Conservation (phyloP, 306 rosid species). For the Fagus crenata region DNA sequence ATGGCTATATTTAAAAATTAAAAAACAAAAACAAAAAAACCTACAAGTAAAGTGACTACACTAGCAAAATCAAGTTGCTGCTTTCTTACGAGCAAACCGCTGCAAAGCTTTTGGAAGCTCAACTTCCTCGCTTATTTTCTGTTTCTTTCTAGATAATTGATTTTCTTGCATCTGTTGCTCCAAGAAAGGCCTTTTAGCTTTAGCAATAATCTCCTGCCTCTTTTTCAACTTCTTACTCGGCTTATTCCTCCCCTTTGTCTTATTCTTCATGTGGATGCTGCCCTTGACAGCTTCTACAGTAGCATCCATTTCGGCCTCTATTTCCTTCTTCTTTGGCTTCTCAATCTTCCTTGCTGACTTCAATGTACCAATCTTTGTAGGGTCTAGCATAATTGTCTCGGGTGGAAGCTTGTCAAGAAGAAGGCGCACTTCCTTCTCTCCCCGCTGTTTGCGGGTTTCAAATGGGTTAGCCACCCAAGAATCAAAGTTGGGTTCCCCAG, state of each 20-base stretch:
- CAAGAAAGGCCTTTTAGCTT: slow-evolving; percentile 72
- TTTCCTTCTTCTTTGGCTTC: slow-evolving; percentile 47
- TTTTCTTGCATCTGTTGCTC: slow-evolving; percentile 58
- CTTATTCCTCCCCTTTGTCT: slow-evolving; percentile 88
- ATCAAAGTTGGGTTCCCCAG: slow-evolving; percentile 90
- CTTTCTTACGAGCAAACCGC: slow-evolving; percentile 69
- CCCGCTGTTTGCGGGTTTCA: slow-evolving; percentile 76
- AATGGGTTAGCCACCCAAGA: slow-evolving; percentile 88
- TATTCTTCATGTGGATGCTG: slow-evolving; percentile 56
- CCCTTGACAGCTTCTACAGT: slow-evolving; percentile 65
- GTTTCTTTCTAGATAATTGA: slow-evolving; percentile 53
- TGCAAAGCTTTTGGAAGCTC: slow-evolving; percentile 66
- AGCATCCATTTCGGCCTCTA: slow-evolving; percentile 65
- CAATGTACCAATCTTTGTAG: slow-evolving; percentile 71
- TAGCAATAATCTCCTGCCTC: slow-evolving; percentile 56
- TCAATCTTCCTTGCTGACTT: slow-evolving; percentile 43
- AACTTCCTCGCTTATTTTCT: slow-evolving; percentile 45
- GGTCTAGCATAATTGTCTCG: slow-evolving; percentile 74
- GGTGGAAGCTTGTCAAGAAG: slow-evolving; percentile 84
- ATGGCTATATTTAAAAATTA: too few relatives aligned
- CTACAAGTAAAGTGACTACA: not conserved
- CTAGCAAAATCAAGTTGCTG: slow-evolving; percentile 33
- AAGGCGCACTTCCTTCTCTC: slow-evolving; percentile 74
- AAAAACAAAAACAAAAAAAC: too few relatives aligned
- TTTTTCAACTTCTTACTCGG: slow-evolving; percentile 59